Evolutionary conservation across 176 grass and related monocot genomes (phyloP).

Genomic region (Zea luxurians): DNA sequence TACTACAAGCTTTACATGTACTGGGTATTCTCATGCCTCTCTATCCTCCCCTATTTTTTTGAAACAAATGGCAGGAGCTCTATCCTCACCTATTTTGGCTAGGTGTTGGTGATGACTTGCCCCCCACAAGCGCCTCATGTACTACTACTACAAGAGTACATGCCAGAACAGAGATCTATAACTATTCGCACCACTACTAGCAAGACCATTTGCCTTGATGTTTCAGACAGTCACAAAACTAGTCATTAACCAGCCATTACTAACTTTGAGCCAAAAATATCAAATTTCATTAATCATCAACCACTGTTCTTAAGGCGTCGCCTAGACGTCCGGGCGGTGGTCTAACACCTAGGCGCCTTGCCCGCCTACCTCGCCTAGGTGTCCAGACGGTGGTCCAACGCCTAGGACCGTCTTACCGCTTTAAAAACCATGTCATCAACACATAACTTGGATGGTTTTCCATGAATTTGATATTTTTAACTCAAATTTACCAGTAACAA

Average conservation of each 20-base stretch:
- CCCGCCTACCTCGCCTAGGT: too few species aligned
- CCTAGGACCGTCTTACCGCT: too few species aligned
- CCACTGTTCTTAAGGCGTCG: too few species aligned
- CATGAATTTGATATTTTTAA: neutral
- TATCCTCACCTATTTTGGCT: neutral
- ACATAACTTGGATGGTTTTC: neutral
- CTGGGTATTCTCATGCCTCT: neutral
- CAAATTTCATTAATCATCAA: neutral
- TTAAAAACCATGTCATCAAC: too few species aligned
- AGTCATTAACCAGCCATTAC: neutral
- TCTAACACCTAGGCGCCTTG: too few species aligned
- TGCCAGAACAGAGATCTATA: neutral
- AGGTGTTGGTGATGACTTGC: neutral
- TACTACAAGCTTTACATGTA: neutral
- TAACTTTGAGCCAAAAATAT: neutral
- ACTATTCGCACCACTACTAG: neutral
- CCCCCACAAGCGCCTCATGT: neutral
- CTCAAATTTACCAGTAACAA: neutral
- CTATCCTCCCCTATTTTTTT: neutral
- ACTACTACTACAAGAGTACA: slow-evolving; percentile 1
- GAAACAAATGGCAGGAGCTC: too few species aligned
- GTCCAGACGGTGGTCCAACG: too few species aligned
- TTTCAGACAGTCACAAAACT: neutral
- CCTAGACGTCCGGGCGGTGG: too few species aligned
- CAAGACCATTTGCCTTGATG: neutral